These are phyloP conservation scores for Fonsecaea nubica DNA, from an alignment of 2,329 filamentous ascomycete species.

Conservation along the genomic window DNA sequence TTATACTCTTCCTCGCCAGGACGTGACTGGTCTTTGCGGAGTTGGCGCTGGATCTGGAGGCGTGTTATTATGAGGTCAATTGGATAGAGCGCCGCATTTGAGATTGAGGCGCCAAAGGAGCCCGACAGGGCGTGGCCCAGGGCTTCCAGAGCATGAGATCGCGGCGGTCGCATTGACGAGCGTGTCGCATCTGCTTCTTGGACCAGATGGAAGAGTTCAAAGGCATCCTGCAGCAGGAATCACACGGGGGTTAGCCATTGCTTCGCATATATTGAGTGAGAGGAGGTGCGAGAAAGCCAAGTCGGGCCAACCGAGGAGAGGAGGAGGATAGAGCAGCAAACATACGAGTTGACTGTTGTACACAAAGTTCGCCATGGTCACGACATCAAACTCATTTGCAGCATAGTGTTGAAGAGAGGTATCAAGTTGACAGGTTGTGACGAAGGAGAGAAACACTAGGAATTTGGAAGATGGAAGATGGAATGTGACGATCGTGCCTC, in stretches of 20 bases:
- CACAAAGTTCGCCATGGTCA: constrained; percentile 33
- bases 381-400: constrained; percentile 1
- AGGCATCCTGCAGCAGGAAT: constrained; percentile 47
- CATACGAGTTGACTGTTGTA: constrained; percentile 38
- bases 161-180: constrained; percentile 43
- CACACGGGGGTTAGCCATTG: neutral
- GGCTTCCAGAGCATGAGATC: constrained; percentile 65
- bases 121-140: constrained; percentile 83
- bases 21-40: constrained; percentile 49
- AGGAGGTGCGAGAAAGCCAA: neutral
- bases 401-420: constrained; percentile 12
- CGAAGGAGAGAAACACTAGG: neutral
- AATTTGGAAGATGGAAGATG: neutral
- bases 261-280: neutral
- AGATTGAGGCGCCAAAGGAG: constrained; percentile 76
- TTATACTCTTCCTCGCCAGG: constrained; percentile 61
- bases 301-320: neutral
- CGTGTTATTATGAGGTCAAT: constrained; percentile 81
- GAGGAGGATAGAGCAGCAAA: neutral
- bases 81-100: constrained; percentile 80
- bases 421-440: neutral
- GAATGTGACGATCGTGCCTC: constrained; percentile 8
- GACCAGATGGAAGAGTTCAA: constrained; percentile 53
- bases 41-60: constrained; percentile 76
- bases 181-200: constrained; percentile 42